Conservation (phyloP, 805 yeast species). For the Candida ascalaphidarum region DNA sequence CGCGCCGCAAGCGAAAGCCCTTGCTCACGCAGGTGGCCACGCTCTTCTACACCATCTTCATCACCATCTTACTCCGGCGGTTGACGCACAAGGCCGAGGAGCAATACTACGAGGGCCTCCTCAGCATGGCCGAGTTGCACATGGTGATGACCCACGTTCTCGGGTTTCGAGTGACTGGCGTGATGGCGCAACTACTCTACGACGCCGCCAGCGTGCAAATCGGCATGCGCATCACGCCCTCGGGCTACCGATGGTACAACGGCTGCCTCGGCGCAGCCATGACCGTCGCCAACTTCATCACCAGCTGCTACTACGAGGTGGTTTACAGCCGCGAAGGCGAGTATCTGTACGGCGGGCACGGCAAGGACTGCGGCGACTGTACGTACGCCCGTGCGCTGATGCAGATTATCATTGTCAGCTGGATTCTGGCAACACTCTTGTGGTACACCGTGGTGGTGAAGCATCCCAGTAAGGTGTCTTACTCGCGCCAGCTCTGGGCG, state of each 20-base stretch:
- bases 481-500: conserved; percentile 37
- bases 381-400: conserved; percentile 19
- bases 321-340: conserved; percentile 3
- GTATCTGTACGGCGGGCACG: conserved; percentile 3
- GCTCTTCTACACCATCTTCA: conserved; percentile 44
- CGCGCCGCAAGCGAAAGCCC: conserved; percentile 46
- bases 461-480: conserved; percentile 31
- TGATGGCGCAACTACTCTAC: conserved; percentile 35
- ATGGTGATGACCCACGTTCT: conserved; percentile 25
- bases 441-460: conserved; percentile 30
- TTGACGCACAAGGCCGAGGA: conserved; percentile 36
- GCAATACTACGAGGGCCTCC: conserved; percentile 47
- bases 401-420: conserved; percentile 16
- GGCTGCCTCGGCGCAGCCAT: conserved; percentile 11
- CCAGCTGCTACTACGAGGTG: conserved; percentile 7
- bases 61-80: conserved; percentile 42
- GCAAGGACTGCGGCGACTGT: conserved; percentile 5
- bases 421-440: conserved; percentile 26
- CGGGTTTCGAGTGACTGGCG: conserved; percentile 28
- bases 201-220: conserved; percentile 52
- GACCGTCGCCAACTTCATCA: conserved; percentile 8
- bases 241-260: conserved; percentile 17
- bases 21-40: conserved; percentile 48
- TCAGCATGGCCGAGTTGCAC: conserved; percentile 40
- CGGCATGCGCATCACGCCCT: conserved; percentile 15